phyloP scores from a whole-genome alignment of 2,329 filamentous ascomycete genomes.

The Dothidotthia symphoricarpi region DNA sequence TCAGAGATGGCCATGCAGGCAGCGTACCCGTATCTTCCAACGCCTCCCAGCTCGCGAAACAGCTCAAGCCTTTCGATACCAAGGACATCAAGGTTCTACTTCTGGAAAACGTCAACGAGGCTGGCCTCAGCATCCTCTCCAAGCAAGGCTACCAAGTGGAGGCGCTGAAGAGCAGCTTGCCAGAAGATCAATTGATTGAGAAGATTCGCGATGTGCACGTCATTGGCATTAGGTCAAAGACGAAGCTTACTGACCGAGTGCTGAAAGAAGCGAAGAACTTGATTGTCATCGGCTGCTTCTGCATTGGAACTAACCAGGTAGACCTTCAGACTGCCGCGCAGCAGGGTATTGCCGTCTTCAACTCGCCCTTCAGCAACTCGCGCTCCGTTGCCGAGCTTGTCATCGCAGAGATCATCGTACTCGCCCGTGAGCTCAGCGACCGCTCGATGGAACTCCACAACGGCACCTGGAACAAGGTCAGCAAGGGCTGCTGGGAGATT shows the following conservation, averaged over 20 bases:
- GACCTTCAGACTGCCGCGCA: slow-evolving; percentile 79
- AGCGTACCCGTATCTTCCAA: slow-evolving; percentile 13
- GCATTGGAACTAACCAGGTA: slow-evolving; percentile 96
- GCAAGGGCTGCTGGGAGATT: slow-evolving; percentile 95
- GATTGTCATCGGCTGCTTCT: slow-evolving; percentile 96
- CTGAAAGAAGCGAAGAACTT: slow-evolving; percentile 88
- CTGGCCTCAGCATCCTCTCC: slow-evolving; percentile 77
- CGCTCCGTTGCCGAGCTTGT: slow-evolving; percentile 95
- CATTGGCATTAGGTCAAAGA: slow-evolving; percentile 97
- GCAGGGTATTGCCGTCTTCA: slow-evolving; percentile 94
- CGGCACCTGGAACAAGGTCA: slow-evolving; percentile 98
- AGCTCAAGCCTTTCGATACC: slow-evolving; percentile 91
- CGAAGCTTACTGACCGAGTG: slow-evolving; percentile 83
- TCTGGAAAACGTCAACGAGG: slow-evolving; percentile 92
- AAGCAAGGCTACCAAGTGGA: slow-evolving; percentile 96
- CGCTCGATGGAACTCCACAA: slow-evolving; percentile 91
- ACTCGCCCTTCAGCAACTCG: slow-evolving; percentile 97
- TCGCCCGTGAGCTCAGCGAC: slow-evolving; percentile 90
- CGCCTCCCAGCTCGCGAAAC: slow-evolving; percentile 58
- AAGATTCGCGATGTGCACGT: slow-evolving; percentile 98
- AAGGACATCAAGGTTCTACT: slow-evolving; percentile 95
- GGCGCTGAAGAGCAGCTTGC: slow-evolving; percentile 79
- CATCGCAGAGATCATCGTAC: slow-evolving; percentile 86
- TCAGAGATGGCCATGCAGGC: slow-evolving; percentile 41
- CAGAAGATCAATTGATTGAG: slow-evolving; percentile 91